Conservation (phyloP, 441 rosid species). For the Melastoma candidum region DNA sequence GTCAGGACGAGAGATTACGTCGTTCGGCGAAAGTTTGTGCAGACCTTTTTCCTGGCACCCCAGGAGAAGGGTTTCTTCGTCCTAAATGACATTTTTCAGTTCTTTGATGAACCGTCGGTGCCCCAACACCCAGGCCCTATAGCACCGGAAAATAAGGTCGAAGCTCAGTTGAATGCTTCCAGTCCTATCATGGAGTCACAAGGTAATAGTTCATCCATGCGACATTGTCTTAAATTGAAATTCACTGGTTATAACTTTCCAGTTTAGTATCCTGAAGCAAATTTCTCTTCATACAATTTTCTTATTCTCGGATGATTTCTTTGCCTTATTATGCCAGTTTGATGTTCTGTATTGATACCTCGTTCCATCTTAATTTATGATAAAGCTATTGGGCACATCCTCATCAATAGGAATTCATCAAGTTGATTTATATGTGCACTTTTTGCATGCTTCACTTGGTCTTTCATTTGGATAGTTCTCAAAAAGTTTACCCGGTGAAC, state of each 20-base stretch:
- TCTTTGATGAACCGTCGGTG: slow-evolving; percentile 32
- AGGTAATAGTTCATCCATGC: slow-evolving; percentile 30
- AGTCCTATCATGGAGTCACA: slow-evolving; percentile 48
- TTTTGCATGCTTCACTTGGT: too few relatives aligned
- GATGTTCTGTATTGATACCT: too few relatives aligned
- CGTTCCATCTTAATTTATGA: too few relatives aligned
- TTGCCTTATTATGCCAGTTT: too few relatives aligned
- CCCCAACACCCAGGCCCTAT: slow-evolving; percentile 34
- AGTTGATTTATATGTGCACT: too few relatives aligned
- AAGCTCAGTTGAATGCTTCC: slow-evolving; percentile 40
- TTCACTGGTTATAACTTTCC: background rate
- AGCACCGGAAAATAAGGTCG: slow-evolving; percentile 37
- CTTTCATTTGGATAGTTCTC: too few relatives aligned
- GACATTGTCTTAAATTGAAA: background rate
- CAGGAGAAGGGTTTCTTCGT: slow-evolving; percentile 65
- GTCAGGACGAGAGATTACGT: slow-evolving; percentile 42
- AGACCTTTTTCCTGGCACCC: slow-evolving; percentile 68
- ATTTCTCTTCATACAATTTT: too few relatives aligned
- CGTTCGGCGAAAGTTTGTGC: slow-evolving; percentile 46
- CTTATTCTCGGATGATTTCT: too few relatives aligned
- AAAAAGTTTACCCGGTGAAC: too few relatives aligned
- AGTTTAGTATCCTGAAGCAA: too few relatives aligned
- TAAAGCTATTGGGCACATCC: too few relatives aligned
- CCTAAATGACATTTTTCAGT: slow-evolving; percentile 59
- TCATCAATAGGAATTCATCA: too few relatives aligned